Percentiles rank a stretch among this genome's conserved stretches.
phyloP scores from a whole-genome alignment of 768 basidiomycete species.

The Inosperma sp. region DNA sequence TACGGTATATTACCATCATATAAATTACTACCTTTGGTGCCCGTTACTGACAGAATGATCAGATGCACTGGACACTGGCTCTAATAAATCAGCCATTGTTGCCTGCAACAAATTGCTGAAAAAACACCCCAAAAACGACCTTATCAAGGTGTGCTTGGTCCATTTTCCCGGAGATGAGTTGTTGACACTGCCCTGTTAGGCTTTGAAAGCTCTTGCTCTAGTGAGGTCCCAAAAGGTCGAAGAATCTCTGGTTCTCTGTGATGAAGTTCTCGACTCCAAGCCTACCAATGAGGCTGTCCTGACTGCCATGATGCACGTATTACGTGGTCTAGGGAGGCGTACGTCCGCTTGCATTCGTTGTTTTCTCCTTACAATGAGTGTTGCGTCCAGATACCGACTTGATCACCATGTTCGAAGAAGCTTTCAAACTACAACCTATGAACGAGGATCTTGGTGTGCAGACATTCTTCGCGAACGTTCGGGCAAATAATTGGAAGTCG shows the following conservation, averaged over 20 bases:
- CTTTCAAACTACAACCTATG: conserved; percentile 71
- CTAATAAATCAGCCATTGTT: conserved; percentile 82
- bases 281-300: conserved; percentile 70
- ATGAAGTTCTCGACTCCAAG: conserved; percentile 71
- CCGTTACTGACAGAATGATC: neutral
- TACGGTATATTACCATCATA: conserved; percentile 64
- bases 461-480: conserved; percentile 80
- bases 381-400: conserved; percentile 59
- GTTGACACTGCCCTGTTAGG: conserved; percentile 36
- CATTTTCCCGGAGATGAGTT: conserved; percentile 7
- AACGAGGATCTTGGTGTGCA: conserved; percentile 84
- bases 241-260: conserved; percentile 71
- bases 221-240: conserved; percentile 84
- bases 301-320: conserved; percentile 78
- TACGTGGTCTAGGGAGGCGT: conserved; percentile 73
- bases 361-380: neutral
- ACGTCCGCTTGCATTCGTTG: conserved; percentile 19
- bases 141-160: conserved; percentile 53
- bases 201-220: conserved; percentile 80
- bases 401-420: conserved; percentile 81
- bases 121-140: conserved; percentile 70
- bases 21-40: neutral
- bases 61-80: conserved; percentile 85
- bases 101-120: conserved; percentile 85
- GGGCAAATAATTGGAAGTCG: conserved; percentile 78